These are phyloP conservation scores for Pichia kluyveri DNA, from an alignment of 805 yeast species.

Conservation along the genomic window DNA sequence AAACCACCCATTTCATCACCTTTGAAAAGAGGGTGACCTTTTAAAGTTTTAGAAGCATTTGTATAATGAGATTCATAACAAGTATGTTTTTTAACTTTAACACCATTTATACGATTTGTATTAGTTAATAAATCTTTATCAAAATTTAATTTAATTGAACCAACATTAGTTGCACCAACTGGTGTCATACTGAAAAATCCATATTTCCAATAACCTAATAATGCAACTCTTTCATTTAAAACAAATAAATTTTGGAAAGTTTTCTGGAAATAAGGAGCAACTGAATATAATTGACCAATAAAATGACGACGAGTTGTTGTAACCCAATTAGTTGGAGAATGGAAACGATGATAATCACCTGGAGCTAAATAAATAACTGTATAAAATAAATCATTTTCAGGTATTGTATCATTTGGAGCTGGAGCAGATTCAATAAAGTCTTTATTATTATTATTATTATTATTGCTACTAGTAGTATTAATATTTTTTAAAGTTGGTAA, in stretches of 20 bases:
- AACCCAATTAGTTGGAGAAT: constrained; percentile 96
- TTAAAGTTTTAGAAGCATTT: constrained; percentile 62
- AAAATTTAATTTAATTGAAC: constrained; percentile 84
- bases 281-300: constrained; percentile 90
- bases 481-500: neutral
- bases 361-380: constrained; percentile 95
- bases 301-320: constrained; percentile 88
- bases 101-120: constrained; percentile 48
- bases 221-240: constrained; percentile 88
- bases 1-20: constrained; percentile 98
- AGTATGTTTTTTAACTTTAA: constrained; percentile 56
- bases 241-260: constrained; percentile 82
- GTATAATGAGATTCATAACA: constrained; percentile 92
- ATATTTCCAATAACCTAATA: constrained; percentile 91
- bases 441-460: neutral
- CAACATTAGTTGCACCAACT: constrained; percentile 98
- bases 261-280: constrained; percentile 92
- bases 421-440: constrained; percentile 10
- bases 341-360: constrained; percentile 96
- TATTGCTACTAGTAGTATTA: too few species aligned
- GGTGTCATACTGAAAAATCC: constrained; percentile 99
- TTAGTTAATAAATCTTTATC: constrained; percentile 88
- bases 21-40: constrained; percentile 81
- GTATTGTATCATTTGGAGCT: constrained; percentile 2
- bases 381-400: constrained; percentile 59